Evolutionary conservation across 192 early-diverging fungal species (phyloP).

Genomic region (Dimargaris verticillata): DNA sequence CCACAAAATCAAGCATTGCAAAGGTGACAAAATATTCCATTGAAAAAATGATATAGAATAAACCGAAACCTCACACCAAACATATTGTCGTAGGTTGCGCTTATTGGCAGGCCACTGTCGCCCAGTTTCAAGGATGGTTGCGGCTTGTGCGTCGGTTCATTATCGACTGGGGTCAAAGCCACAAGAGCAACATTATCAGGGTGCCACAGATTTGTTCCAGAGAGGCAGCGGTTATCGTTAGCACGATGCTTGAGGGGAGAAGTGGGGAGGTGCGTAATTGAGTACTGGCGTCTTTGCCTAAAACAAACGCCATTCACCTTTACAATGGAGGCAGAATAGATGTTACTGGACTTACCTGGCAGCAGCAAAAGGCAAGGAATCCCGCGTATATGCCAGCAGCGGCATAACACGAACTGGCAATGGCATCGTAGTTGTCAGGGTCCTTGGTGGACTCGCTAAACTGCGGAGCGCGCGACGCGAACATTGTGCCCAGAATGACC

Average conservation of each 20-base stretch:
- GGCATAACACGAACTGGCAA: constrained; percentile 27
- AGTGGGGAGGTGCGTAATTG: not conserved
- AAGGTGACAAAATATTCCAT: too few relatives aligned
- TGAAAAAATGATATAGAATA: too few relatives aligned
- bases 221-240: not conserved
- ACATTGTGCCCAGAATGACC: constrained; percentile 23
- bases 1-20: too few relatives aligned
- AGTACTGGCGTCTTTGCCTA: too few relatives aligned
- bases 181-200: too few relatives aligned
- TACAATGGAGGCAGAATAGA: too few relatives aligned
- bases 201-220: too few relatives aligned
- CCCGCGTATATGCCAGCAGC: constrained; percentile 26
- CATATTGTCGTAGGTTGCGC: too few relatives aligned
- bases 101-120: not conserved
- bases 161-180: not conserved
- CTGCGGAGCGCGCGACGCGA: constrained; percentile 27
- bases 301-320: too few relatives aligned
- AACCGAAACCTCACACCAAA: too few relatives aligned
- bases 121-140: not conserved
- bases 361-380: constrained; percentile 30
- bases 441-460: constrained; percentile 28
- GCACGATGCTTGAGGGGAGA: not conserved
- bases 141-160: constrained; percentile 6
- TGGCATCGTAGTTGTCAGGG: constrained; percentile 29
- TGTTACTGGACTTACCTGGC: constrained; percentile 15